phyloP scores from a whole-genome alignment of 2,329 filamentous ascomycete genomes.

The Neoascochyta sp. region DNA sequence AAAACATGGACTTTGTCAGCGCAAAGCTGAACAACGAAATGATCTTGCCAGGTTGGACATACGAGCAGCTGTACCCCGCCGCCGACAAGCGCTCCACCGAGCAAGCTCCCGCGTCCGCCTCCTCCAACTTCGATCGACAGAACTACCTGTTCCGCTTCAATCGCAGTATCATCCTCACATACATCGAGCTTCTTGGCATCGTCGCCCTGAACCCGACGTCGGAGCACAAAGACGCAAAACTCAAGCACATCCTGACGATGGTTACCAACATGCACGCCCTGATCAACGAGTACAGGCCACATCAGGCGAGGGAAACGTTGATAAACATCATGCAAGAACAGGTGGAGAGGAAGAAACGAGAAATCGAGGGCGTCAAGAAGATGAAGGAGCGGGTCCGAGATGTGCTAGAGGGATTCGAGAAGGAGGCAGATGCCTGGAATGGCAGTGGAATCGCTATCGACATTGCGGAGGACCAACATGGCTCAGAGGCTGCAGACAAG shows the following conservation, averaged over 20 bases:
- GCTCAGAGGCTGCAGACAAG: slow-evolving; percentile 15
- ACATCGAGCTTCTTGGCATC: slow-evolving; percentile 75
- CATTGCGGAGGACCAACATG: slow-evolving; percentile 9
- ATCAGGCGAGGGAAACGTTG: slow-evolving; percentile 84
- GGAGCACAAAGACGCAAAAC: slow-evolving; percentile 66
- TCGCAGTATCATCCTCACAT: slow-evolving; percentile 83
- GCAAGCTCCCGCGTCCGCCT: slow-evolving; percentile 50
- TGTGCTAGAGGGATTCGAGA: slow-evolving; percentile 65
- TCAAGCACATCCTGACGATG: slow-evolving; percentile 73
- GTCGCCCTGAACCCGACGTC: slow-evolving; percentile 62
- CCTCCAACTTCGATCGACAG: slow-evolving; percentile 48
- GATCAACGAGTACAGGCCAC: slow-evolving; percentile 89
- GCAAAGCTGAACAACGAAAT: slow-evolving; percentile 31
- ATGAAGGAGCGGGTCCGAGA: slow-evolving; percentile 70
- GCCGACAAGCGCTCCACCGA: slow-evolving; percentile 30
- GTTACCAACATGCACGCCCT: slow-evolving; percentile 91
- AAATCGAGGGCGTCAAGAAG: slow-evolving; percentile 66
- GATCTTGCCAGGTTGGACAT: slow-evolving; percentile 65
- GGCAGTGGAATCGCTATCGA: too few relatives aligned
- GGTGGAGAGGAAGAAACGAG: slow-evolving; percentile 65
- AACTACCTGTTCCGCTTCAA: slow-evolving; percentile 69
- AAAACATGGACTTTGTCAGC: slow-evolving; percentile 24
- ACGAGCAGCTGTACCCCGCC: slow-evolving; percentile 64
- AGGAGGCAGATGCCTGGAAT: slow-evolving; percentile 9
- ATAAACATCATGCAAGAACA: slow-evolving; percentile 87